Evolutionary conservation across 768 basidiomycete species (phyloP), one percentile per base, ranked within the genome.

Genomic region (Lactarius quietus): DNA sequence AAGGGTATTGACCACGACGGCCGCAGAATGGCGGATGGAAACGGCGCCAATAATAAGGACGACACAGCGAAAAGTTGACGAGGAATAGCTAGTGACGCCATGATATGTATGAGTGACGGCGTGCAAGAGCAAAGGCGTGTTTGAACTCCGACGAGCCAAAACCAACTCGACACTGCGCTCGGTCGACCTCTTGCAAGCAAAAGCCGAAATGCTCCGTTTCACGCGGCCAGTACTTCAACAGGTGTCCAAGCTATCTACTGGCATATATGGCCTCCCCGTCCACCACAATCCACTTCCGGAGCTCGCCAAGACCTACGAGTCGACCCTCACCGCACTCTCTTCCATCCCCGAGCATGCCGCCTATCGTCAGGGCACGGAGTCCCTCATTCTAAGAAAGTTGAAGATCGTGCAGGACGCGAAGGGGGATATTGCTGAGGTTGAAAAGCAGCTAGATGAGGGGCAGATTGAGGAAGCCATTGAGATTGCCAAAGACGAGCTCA

Each of bases 361-460:
- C 54, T 98, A 98, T 78, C 87, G 92, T 64, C 94, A 96, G 76
- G 87, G 90, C 61, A 87, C 86, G 35, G 92, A 95, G 76, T 88
- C 90, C 10, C 83, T 95, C 71, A 90, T 88, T n/a, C 84, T 84
- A 69, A 86, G 86, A 73, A 91, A 92, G 73, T 83, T 96, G 65
- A 82, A 79, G 72, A 82, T 92, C 63, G 82, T 96, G 52, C 81
- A 92, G 73, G 78, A 77, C 36, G 86, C 87, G 45, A 84, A 84
- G 38, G 88, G 86, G 31, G 85, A 93, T 69, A 75, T 93, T 55
- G 75, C 78, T 20, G 75, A 78, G 9, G 90, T 83, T 10, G 95
- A 97, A 79, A 84, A 82, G 73, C 83, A 84, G 74, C 74, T 98
- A 45, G 84, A 88, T 57, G 92, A 92, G 74, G 92, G 93, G 0